Evolutionary conservation across 129 eudicot species (phyloP), one percentile per base, ranked within the genome.

Genomic region (Erigeron canadensis): DNA sequence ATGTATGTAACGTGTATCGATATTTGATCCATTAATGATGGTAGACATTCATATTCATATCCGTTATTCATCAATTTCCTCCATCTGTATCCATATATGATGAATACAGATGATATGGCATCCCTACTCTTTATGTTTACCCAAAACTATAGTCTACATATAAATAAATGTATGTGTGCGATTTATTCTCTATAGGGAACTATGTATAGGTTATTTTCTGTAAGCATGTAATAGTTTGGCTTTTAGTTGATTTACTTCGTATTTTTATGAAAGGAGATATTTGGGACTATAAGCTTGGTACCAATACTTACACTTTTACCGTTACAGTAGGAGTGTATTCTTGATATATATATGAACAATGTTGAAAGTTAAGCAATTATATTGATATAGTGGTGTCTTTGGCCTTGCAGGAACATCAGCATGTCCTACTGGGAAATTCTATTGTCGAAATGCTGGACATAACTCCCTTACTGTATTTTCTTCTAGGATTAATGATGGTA

Each of bases 401-500:
- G 81, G 66, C 70, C 34, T 80, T 83, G 75, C 93, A 94, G 98
- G 98, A 69, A 94, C 98, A 50, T 89, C 98, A 1, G 98, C 98
- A 23, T 94, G 98, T 76, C 98, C 98, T 56, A 72, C 73, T 75
- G 96, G 89, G 15, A 90, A 74, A 68, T 94, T 94, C 67, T 84
- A 86, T 53, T 94, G 98, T 71, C 58, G 50, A 63, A 94, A 94
- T 87, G 86, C 86, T n/a, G 98, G 98, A 28, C 97, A 94, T 81
- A 58, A 67, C 79, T 89, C 98, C 3, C 72, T 86, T 19, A 16
- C 48, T 57, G 10, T 94, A 56, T 87, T 70, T 80, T 94, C 98
- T 63, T 94, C 98, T 37, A 81, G 97, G 81, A 88, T 94, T 55
- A 94, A 89, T 81, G 98, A 94, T 80, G 97, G 95, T 72, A 87